Percentiles rank a stretch among this genome's conserved stretches.
Conservation (phyloP, 768 basidiomycete species). For the Kwoniella bestiolae region DNA sequence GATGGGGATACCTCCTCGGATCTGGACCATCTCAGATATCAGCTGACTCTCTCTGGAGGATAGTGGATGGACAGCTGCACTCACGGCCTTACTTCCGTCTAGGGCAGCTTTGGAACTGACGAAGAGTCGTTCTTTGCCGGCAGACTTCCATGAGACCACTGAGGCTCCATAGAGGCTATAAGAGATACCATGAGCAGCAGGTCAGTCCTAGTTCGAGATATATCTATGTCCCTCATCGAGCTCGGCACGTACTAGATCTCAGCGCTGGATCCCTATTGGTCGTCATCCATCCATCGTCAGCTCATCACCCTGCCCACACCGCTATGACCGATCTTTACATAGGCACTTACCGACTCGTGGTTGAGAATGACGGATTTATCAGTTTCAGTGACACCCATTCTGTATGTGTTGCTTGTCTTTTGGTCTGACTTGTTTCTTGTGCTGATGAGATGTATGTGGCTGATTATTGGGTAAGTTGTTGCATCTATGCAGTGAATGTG, state of each 20-base stretch:
- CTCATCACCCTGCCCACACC: background rate
- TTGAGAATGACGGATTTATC: slow-evolving; percentile 42
- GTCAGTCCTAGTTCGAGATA: too few species aligned
- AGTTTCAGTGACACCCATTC: slow-evolving; percentile 46
- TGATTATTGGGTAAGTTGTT: too few species aligned
- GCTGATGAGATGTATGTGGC: too few species aligned
- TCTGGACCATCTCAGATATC: slow-evolving; percentile 35
- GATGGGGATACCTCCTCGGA: slow-evolving; percentile 61
- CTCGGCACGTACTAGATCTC: slow-evolving; percentile 45
- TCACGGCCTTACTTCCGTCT: slow-evolving; percentile 78
- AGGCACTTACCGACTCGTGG: slow-evolving; percentile 39
- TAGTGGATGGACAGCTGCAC: slow-evolving; percentile 39
- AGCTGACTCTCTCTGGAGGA: background rate
- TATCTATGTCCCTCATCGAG: background rate
- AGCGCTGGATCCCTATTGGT: slow-evolving; percentile 36
- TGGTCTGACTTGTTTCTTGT: background rate
- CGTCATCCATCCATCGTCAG: background rate
- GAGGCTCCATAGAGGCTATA: slow-evolving; percentile 76
- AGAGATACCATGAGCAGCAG: too few species aligned
- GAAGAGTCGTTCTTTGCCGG: slow-evolving; percentile 72
- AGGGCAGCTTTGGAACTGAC: slow-evolving; percentile 76
- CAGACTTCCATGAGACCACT: slow-evolving; percentile 77
- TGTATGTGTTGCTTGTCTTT: slow-evolving; percentile 7
- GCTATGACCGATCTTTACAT: background rate
- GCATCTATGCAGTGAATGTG: too few species aligned